phyloP scores from a whole-genome alignment of 768 basidiomycete genomes.

The Mrakia hoshinonis region DNA sequence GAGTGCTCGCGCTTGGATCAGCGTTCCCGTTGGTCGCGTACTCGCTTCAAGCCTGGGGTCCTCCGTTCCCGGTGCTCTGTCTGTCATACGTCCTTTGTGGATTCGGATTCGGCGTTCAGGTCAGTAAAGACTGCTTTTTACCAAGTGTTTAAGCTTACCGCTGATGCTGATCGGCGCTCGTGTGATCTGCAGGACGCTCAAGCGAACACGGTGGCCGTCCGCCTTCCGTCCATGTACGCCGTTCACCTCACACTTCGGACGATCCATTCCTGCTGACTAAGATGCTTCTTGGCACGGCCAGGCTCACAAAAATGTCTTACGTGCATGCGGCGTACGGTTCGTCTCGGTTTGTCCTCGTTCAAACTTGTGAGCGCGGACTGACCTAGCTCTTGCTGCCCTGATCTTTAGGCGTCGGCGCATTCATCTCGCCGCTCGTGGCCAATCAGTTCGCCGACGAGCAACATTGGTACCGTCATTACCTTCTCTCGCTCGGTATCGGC shows the following conservation, averaged over 20 bases:
- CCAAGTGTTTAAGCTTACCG: neutral
- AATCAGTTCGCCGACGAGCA: too few relatives aligned
- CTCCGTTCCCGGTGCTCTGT: conserved; percentile 47
- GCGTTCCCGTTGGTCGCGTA: conserved; percentile 33
- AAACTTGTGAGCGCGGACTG: neutral
- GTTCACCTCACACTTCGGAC: neutral
- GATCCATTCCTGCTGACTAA: neutral
- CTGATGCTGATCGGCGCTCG: conserved; percentile 10
- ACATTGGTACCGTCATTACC: too few relatives aligned
- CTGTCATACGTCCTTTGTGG: conserved; percentile 47
- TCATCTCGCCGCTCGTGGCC: too few relatives aligned
- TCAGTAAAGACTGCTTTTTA: neutral
- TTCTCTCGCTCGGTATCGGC: neutral
- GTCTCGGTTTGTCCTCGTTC: neutral
- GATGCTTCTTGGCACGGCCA: conserved; percentile 20
- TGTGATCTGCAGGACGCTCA: conserved; percentile 44
- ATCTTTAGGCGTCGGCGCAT: conserved; percentile 31
- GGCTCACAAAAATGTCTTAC: conserved; percentile 44
- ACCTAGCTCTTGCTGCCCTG: neutral
- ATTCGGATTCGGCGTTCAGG: conserved; percentile 48
- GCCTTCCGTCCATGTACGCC: conserved; percentile 37
- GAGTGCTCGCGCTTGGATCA: conserved; percentile 27
- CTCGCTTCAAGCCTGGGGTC: conserved; percentile 43
- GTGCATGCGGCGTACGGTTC: conserved; percentile 46
- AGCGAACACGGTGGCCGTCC: conserved; percentile 46